Evolutionary conservation across 306 rosid species (phyloP), one percentile per base, ranked within the genome.

Genomic region (Benincasa hispida): DNA sequence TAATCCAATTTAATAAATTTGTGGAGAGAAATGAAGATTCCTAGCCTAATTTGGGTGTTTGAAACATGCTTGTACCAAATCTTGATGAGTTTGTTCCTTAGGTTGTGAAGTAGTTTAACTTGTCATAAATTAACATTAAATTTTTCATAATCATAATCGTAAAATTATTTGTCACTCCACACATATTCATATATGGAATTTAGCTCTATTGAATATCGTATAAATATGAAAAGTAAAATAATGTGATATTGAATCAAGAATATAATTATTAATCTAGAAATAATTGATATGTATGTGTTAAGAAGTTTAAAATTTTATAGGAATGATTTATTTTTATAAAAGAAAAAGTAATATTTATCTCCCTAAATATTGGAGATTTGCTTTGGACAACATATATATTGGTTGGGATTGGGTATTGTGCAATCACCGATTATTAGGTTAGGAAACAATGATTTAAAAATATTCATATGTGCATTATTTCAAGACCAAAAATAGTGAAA

Each of bases 361-460:
- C 47, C 27, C 70, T 2, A 32, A 62, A 32, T 32, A 34, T 37
- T 39, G 73, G 54, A n/a, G 51, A 21, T 67, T 67, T 62, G 45
- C 45, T 62, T 62, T 30, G 69, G 24, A 62, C 24, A 61, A 32
- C 21, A 2, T 7, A 30, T 14, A 30, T 28, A 14, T 15, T 4
- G 74, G 54, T 11, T 67, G 74, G 22, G 54, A 41, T 67, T 41
- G 34, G 54, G 74, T 67, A 67, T 21, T 41, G 28, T 67, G 74
- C 28, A 67, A 67, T 67, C 74, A 62, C 24, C 42, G 7, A 21
- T n/a, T 10, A 39, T 39, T 37, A 45, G 74, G 74, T 67, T 67
- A 22, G 54, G 34, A 10, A 21, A 3, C 8, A 21, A 67, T 67
- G 19, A 37, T 67, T 13, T 39, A 3, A 67, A 67, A 67, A 37